These are phyloP conservation scores for Nakaseomyces delphensis DNA, from an alignment of 1,139 yeast genomes.

Conservation along the genomic window DNA sequence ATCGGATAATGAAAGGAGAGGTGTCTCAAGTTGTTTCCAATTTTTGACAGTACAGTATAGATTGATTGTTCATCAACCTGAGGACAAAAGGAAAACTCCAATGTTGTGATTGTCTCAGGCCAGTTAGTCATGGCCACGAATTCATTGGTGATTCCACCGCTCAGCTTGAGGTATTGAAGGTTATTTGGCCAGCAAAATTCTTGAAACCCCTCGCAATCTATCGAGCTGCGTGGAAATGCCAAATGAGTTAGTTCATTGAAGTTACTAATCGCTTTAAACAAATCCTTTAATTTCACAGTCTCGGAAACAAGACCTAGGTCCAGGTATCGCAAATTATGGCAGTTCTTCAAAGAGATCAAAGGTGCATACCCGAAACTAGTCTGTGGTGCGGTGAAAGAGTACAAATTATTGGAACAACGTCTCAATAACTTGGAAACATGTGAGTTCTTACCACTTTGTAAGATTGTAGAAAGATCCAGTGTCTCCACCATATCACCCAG, in stretches of 20 bases:
- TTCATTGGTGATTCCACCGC: constrained; percentile 84
- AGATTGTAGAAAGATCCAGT: constrained; percentile 66
- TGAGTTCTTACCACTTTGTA: constrained; percentile 91
- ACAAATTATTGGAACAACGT: constrained; percentile 56
- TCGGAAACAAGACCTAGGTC: constrained; percentile 89
- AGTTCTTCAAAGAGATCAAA: constrained; percentile 62
- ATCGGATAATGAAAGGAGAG: constrained; percentile 75
- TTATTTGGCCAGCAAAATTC: constrained; percentile 64
- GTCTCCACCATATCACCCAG: constrained; percentile 39
- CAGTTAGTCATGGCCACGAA: constrained; percentile 59
- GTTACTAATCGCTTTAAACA: constrained; percentile 64
- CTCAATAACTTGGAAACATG: constrained; percentile 73
- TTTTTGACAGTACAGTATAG: constrained; percentile 47
- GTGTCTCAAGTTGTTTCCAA: constrained; percentile 56
- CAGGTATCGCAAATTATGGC: constrained; percentile 52
- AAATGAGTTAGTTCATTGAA: constrained; percentile 58
- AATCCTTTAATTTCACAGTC: constrained; percentile 70
- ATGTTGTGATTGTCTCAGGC: constrained; percentile 59
- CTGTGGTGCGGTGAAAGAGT: constrained; percentile 80
- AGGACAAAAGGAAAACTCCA: constrained; percentile 88
- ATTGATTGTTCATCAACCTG: constrained; percentile 54
- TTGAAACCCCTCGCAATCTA: constrained; percentile 56
- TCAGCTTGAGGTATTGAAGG: constrained; percentile 59
- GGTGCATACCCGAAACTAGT: constrained; percentile 93
- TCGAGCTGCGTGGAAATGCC: constrained; percentile 83